Evolutionary conservation across 1,284 basidiomycete species (phyloP).

Genomic region (Kwoniella shivajii): DNA sequence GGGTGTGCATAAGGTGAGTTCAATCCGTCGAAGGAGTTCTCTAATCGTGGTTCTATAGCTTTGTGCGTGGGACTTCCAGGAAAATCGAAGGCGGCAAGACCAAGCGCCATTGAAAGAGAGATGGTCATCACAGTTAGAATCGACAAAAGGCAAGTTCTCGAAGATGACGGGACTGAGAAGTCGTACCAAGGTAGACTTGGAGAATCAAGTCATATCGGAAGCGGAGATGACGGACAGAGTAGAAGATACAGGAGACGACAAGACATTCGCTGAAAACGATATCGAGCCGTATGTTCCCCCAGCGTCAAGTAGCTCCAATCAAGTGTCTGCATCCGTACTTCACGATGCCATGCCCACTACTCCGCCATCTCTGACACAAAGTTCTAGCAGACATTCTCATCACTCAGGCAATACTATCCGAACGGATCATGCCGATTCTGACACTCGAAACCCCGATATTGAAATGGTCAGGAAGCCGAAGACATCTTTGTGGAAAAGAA

Average conservation of each 20-base stretch:
- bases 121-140: slow-evolving; percentile 22
- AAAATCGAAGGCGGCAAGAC: slow-evolving; percentile 18
- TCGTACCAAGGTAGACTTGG: background rate
- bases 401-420: background rate
- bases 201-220: slow-evolving; percentile 12
- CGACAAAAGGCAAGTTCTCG: slow-evolving; percentile 7
- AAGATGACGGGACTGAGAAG: background rate
- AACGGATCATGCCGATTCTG: slow-evolving; percentile 18
- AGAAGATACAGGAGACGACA: background rate
- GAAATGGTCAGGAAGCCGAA: slow-evolving; percentile 9
- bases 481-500: slow-evolving; percentile 33
- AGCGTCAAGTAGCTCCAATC: background rate
- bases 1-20: slow-evolving; percentile 43
- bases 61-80: slow-evolving; percentile 48
- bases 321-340: no score
- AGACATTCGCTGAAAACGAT: background rate
- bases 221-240: slow-evolving; percentile 4
- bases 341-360: no score
- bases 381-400: background rate
- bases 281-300: background rate
- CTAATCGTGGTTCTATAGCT: slow-evolving; percentile 20
- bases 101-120: slow-evolving; percentile 28
- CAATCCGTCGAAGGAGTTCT: background rate
- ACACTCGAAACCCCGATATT: slow-evolving; percentile 13
- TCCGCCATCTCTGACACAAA: background rate